These are phyloP conservation scores for Mucor velutinosus DNA, from an alignment of 371 early-diverging fungal species.

Conservation along the genomic window DNA sequence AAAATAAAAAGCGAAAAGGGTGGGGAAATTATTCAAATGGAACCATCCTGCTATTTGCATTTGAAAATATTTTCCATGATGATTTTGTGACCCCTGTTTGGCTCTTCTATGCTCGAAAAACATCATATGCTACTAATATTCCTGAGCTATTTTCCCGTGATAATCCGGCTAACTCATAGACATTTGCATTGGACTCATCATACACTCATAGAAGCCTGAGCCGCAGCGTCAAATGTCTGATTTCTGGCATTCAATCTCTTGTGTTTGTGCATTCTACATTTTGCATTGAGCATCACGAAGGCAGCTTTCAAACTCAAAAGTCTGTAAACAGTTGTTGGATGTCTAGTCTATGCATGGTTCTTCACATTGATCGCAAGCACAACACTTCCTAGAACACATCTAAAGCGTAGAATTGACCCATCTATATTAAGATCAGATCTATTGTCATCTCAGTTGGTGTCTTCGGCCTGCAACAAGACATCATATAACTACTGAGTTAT, in stretches of 20 bases:
- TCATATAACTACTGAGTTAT: too few relatives aligned
- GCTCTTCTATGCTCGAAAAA: background rate
- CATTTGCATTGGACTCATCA: background rate
- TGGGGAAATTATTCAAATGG: background rate
- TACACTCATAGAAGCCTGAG: background rate
- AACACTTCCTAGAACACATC: too few relatives aligned
- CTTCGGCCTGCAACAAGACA: too few relatives aligned
- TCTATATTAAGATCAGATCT: too few relatives aligned
- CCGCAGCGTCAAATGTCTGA: background rate
- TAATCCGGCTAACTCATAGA: background rate
- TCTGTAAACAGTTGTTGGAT: too few relatives aligned
- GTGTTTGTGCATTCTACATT: background rate
- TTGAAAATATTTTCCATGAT: background rate
- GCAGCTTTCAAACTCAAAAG: background rate
- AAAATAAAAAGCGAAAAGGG: background rate
- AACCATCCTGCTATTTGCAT: background rate
- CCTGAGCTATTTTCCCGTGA: background rate
- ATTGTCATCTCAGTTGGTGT: too few relatives aligned
- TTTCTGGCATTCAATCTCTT: background rate
- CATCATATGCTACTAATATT: background rate
- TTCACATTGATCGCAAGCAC: too few relatives aligned
- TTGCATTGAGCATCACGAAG: background rate
- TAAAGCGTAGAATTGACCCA: too few relatives aligned
- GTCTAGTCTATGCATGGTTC: too few relatives aligned
- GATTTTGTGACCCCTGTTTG: conserved; percentile 1